phyloP scores from a whole-genome alignment of 768 basidiomycete species.

The Galerina marginata region DNA sequence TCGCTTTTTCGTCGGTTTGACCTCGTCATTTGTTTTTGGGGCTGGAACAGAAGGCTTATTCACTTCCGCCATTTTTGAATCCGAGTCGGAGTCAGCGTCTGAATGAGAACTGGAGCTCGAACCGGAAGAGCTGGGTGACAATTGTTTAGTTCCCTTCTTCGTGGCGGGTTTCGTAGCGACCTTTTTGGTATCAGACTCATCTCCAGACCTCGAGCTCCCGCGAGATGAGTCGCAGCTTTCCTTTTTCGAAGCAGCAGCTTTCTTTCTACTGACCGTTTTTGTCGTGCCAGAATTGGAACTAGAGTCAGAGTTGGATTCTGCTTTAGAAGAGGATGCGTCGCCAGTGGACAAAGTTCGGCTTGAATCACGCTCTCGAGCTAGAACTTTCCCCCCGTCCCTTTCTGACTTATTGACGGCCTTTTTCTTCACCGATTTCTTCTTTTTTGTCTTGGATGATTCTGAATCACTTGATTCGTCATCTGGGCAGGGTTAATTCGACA shows the following conservation, averaged over 20 bases:
- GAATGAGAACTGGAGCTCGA: slow-evolving; percentile 25
- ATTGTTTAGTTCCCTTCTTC: slow-evolving; percentile 7
- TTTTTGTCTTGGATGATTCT: slow-evolving; percentile 20
- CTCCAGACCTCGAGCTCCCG: slow-evolving; percentile 14
- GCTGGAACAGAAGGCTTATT: not conserved
- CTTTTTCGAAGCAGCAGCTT: slow-evolving; percentile 10
- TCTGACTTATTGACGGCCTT: slow-evolving; percentile 15
- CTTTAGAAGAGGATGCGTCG: slow-evolving; percentile 26
- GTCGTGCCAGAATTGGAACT: slow-evolving; percentile 12
- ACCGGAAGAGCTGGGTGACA: slow-evolving; percentile 20
- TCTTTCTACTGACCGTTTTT: slow-evolving; percentile 5
- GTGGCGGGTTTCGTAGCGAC: slow-evolving; percentile 1
- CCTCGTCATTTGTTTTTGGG: slow-evolving; percentile 26
- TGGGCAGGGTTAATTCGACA: slow-evolving; percentile 5
- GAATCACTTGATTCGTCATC: slow-evolving; percentile 44
- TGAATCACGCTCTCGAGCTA: slow-evolving; percentile 36
- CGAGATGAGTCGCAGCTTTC: slow-evolving; percentile 4
- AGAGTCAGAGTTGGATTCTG: slow-evolving; percentile 32
- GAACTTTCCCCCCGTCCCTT: slow-evolving; percentile 10
- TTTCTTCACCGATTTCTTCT: slow-evolving; percentile 19
- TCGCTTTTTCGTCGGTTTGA: slow-evolving; percentile 62
- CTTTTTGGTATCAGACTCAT: slow-evolving; percentile 12
- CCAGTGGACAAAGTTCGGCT: slow-evolving; percentile 40
- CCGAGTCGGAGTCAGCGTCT: slow-evolving; percentile 30
- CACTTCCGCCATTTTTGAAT: slow-evolving; percentile 15